Percentiles rank a stretch among this genome's conserved stretches.
Conservation (phyloP, 164 flowering plant species). For the Sedum album region DNA sequence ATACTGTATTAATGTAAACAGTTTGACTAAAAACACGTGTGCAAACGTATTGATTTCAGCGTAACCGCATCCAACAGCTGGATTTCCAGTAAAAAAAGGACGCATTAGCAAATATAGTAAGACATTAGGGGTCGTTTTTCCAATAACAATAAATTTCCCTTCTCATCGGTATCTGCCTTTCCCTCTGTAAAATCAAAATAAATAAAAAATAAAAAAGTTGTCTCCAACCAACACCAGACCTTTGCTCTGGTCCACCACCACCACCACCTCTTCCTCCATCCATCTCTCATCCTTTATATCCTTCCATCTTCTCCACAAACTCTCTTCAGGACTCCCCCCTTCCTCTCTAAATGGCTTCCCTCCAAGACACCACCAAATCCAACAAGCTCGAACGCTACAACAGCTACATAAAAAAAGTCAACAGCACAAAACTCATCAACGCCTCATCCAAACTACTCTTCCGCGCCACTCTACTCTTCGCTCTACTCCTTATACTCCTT, state of each 20-base stretch:
- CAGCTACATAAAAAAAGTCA: constrained; percentile 60
- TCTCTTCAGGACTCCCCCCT: not conserved
- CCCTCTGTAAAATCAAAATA: no score
- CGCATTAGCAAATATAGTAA: not conserved
- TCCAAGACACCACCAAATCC: not conserved
- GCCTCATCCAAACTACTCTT: constrained; percentile 82
- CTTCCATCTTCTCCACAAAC: not conserved
- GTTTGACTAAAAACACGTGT: not conserved
- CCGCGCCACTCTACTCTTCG: constrained; percentile 54
- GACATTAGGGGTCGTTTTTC: not conserved
- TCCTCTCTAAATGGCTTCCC: not conserved
- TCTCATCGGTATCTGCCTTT: not conserved
- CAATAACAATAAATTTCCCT: not conserved
- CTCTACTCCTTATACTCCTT: constrained; percentile 57
- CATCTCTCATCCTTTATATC: not conserved
- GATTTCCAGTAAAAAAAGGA: not conserved
- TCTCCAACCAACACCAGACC: not conserved
- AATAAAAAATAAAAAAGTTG: not conserved
- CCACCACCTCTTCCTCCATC: not conserved
- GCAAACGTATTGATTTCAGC: not conserved
- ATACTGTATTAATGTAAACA: no score
- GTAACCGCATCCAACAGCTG: constrained; percentile 1
- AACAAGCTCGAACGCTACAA: constrained; percentile 84
- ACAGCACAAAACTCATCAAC: constrained; percentile 58
- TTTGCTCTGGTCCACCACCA: not conserved